A percentile compares a stretch with the other conserved stretches of the same genome.
phyloP scores from a whole-genome alignment of 441 rosid species.

The Dalechampia spathulata region DNA sequence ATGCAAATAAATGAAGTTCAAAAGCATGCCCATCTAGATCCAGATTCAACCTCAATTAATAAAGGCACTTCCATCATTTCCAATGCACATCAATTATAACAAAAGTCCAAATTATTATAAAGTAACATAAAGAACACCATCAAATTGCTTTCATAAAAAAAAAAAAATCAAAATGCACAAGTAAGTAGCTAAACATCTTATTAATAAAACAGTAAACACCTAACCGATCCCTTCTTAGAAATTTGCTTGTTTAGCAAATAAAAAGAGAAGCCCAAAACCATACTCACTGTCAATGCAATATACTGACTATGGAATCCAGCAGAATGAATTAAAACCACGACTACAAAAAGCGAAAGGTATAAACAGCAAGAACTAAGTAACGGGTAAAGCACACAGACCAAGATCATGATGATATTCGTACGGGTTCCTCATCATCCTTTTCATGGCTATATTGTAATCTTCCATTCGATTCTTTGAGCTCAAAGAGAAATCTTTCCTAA shows the following conservation, averaged over 20 bases:
- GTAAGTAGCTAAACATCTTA: conserved; percentile 1
- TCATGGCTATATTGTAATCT: conserved; percentile 76
- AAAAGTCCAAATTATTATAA: too few species aligned
- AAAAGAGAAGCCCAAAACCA: not conserved
- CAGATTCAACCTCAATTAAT: conserved; percentile 14
- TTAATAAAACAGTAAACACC: not conserved
- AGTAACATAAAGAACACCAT: too few species aligned
- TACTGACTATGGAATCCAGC: not conserved
- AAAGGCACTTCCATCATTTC: conserved; percentile 6
- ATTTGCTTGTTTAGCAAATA: not conserved
- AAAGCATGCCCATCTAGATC: conserved; percentile 18
- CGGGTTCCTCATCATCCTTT: conserved; percentile 83
- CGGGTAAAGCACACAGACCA: conserved; percentile 27
- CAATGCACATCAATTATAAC: not conserved
- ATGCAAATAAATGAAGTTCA: conserved; percentile 4
- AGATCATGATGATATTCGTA: conserved; percentile 93
- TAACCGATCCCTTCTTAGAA: not conserved
- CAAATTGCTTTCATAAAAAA: too few species aligned
- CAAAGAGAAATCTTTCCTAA: conserved; percentile 20
- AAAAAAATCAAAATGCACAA: too few species aligned
- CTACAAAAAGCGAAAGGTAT: not conserved
- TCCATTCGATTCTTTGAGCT: conserved; percentile 49
- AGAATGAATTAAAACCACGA: not conserved
- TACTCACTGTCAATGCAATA: not conserved
- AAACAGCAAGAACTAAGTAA: not conserved